Evolutionary conservation across 495 filamentous ascomycete genomes (phyloP).

Genomic region (Evernia prunastri): DNA sequence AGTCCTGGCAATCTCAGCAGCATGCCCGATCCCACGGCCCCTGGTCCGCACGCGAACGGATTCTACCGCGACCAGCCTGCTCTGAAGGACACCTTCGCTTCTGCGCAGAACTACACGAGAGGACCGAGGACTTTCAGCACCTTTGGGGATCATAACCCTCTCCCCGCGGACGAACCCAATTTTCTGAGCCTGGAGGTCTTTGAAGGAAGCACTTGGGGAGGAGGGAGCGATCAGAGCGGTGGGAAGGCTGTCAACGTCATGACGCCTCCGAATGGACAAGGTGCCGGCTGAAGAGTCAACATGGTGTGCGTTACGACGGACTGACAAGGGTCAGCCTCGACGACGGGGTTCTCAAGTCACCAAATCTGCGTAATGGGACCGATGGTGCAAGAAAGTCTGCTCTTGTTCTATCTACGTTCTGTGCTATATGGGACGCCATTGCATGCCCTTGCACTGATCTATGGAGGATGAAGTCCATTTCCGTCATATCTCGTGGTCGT

Average conservation of each 20-base stretch:
- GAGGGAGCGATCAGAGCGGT: constrained; percentile 17
- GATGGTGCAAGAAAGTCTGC: constrained; percentile 7
- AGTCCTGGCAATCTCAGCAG: constrained; percentile 19
- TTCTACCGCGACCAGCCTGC: constrained; percentile 5
- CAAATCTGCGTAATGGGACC: background rate
- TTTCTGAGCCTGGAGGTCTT: constrained; percentile 20
- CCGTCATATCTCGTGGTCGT: constrained; percentile 11
- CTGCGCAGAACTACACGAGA: background rate
- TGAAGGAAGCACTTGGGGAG: constrained; percentile 10
- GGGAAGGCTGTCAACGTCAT: background rate
- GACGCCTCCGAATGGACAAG: constrained; percentile 44
- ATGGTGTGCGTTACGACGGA: background rate
- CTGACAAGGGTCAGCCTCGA: background rate
- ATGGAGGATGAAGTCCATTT: constrained; percentile 28
- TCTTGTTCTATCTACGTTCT: constrained; percentile 9
- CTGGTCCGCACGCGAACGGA: background rate
- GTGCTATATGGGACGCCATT: constrained; percentile 10
- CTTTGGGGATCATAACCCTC: constrained; percentile 8
- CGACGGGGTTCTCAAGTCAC: background rate
- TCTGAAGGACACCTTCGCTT: background rate
- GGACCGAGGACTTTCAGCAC: constrained; percentile 1
- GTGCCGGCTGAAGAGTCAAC: constrained; percentile 34
- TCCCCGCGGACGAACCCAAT: constrained; percentile 12
- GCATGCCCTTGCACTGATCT: constrained; percentile 5
- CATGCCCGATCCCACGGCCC: constrained; percentile 22